Percentiles rank a stretch among this genome's conserved stretches.
These are phyloP conservation scores for Nakazawaea sp. DNA, from an alignment of 805 yeast species.

Conservation along the genomic window DNA sequence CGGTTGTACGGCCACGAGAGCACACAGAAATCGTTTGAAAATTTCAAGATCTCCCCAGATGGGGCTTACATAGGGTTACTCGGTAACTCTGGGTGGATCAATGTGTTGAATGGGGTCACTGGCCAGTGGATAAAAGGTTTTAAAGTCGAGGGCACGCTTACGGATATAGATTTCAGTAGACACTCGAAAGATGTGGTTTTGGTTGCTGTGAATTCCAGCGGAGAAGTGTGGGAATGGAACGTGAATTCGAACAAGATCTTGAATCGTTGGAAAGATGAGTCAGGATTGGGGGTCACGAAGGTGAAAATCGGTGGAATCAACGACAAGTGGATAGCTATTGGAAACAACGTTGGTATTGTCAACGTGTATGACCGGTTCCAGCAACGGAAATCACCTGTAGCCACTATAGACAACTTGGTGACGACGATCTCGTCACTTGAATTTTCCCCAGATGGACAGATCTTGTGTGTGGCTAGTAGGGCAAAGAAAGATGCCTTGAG, in stretches of 20 bases:
- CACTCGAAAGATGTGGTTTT: constrained; percentile 35
- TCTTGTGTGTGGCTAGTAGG: constrained; percentile 78
- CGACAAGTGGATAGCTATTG: constrained; percentile 83
- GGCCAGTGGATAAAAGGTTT: constrained; percentile 88
- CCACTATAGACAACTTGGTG: constrained; percentile 69
- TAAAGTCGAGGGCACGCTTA: constrained; percentile 80
- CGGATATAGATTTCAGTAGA: constrained; percentile 67
- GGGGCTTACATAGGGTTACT: constrained; percentile 69
- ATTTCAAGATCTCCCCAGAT: constrained; percentile 67
- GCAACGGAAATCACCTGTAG: constrained; percentile 39
- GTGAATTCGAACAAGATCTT: constrained; percentile 41
- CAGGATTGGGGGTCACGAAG: constrained; percentile 78
- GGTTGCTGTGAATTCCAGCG: constrained; percentile 60
- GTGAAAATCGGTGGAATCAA: constrained; percentile 64
- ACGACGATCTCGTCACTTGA: constrained; percentile 69
- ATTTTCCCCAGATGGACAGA: constrained; percentile 85
- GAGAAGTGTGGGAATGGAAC: constrained; percentile 88
- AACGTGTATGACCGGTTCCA: constrained; percentile 64
- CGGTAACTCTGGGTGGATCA: constrained; percentile 91
- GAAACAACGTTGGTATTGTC: constrained; percentile 84
- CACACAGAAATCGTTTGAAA: constrained; percentile 81
- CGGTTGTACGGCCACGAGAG: constrained; percentile 89
- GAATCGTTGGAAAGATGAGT: constrained; percentile 77
- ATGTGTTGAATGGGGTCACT: constrained; percentile 63
- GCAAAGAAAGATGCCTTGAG: constrained; percentile 81